A percentile compares a stretch with the other conserved stretches of the same genome.
phyloP scores from a whole-genome alignment of 768 basidiomycete genomes.

The Suillus plorans region DNA sequence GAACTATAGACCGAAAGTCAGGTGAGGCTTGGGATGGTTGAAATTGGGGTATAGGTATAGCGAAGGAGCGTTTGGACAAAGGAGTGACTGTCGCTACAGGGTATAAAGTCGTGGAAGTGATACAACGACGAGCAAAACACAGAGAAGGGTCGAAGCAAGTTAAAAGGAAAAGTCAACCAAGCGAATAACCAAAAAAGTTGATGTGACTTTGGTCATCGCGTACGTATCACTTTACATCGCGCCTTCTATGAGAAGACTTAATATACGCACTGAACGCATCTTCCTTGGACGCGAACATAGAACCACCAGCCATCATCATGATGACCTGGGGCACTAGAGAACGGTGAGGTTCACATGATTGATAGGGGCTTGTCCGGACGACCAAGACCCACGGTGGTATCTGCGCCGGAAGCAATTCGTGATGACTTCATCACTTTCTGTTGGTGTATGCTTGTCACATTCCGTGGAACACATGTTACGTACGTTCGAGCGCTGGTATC shows the following conservation, averaged over 20 bases:
- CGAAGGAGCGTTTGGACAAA: neutral
- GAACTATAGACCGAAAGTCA: neutral
- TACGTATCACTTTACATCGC: neutral
- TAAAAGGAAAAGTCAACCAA: neutral
- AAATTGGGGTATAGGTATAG: neutral
- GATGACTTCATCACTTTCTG: no score
- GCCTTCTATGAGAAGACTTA: neutral
- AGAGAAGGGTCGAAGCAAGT: neutral
- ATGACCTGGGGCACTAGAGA: neutral
- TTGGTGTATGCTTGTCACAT: neutral
- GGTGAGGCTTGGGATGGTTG: neutral
- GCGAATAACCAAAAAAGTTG: neutral
- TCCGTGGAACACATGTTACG: neutral
- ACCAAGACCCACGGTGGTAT: neutral
- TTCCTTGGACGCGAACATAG: neutral
- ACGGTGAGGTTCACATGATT: neutral
- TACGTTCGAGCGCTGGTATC: neutral
- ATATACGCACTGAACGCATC: neutral
- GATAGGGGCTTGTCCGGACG: neutral
- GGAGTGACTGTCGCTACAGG: neutral
- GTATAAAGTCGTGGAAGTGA: neutral
- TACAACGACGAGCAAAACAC: neutral
- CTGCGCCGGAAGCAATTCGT: neutral
- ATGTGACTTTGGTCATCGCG: neutral
- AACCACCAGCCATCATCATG: neutral